These are phyloP conservation scores for Wallemia ichthyophaga DNA, from an alignment of 1,284 basidiomycete species.

Conservation along the genomic window DNA sequence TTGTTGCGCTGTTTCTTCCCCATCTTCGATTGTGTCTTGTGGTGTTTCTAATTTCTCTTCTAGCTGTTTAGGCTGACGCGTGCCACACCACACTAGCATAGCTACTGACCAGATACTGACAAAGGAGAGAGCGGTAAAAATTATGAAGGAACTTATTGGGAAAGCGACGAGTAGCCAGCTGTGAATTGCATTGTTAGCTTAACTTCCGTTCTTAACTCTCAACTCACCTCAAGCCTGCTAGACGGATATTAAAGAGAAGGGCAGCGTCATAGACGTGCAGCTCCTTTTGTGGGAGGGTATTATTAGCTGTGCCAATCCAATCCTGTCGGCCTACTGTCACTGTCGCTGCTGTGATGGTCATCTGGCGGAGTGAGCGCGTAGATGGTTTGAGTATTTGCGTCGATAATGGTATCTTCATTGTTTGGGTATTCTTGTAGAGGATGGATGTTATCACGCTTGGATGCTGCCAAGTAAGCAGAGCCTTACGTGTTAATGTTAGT, in stretches of 20 bases:
- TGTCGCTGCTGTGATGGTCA: not conserved
- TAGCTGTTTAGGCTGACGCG: not conserved
- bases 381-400: not conserved
- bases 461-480: not conserved
- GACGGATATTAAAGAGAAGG: not conserved
- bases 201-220: too few relatives aligned
- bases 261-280: not conserved
- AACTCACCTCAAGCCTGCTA: not conserved
- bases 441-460: not conserved
- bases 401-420: not conserved
- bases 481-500: not conserved
- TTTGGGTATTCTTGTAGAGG: not conserved
- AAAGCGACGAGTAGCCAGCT: not conserved
- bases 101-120: not conserved
- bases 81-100: not conserved
- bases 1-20: not conserved
- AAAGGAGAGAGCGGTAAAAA: not conserved
- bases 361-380: not conserved
- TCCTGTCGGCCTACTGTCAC: not conserved
- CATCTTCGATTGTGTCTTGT: not conserved
- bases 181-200: not conserved
- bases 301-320: not conserved
- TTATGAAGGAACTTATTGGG: not conserved
- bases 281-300: not conserved
- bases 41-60: not conserved